Conservation (phyloP, 2,329 filamentous ascomycete genomes). For the Parastagonospora nodorum region DNA sequence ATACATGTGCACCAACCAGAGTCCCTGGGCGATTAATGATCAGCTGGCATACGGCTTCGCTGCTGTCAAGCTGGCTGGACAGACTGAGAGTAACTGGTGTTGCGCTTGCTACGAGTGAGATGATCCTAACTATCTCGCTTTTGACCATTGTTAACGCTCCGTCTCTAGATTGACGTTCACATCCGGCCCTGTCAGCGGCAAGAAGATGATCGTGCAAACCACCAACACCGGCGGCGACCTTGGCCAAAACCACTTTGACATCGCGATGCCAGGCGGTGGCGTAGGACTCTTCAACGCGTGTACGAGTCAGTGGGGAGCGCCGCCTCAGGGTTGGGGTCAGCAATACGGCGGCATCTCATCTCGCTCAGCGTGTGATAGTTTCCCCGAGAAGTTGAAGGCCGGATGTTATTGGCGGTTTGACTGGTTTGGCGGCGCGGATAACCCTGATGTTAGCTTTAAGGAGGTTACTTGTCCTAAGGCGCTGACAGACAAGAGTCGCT, state of each 20-base stretch:
- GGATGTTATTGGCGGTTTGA: slow-evolving; percentile 47
- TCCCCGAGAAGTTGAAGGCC: slow-evolving; percentile 42
- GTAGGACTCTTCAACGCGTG: slow-evolving; percentile 45
- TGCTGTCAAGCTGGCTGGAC: slow-evolving; percentile 61
- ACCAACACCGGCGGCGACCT: slow-evolving; percentile 62
- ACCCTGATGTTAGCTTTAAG: slow-evolving; percentile 39
- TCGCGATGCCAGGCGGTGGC: slow-evolving; percentile 46
- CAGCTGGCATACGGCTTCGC: slow-evolving; percentile 68
- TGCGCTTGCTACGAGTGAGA: slow-evolving; percentile 65
- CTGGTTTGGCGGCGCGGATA: slow-evolving; percentile 42
- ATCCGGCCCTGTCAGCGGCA: slow-evolving; percentile 59
- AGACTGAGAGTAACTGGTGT: slow-evolving; percentile 65
- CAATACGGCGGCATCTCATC: slow-evolving; percentile 43
- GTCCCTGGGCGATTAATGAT: slow-evolving; percentile 65
- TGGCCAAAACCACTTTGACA: slow-evolving; percentile 44
- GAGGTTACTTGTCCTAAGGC: slow-evolving; percentile 41
- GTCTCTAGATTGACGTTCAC: slow-evolving; percentile 60
- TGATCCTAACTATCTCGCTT: neutral
- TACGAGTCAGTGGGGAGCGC: slow-evolving; percentile 40
- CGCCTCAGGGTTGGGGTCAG: slow-evolving; percentile 39
- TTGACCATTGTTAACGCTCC: slow-evolving; percentile 4
- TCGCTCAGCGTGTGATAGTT: slow-evolving; percentile 37
- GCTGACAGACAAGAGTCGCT: slow-evolving; percentile 38
- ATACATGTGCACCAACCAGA: slow-evolving; percentile 65
- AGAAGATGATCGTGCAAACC: slow-evolving; percentile 67